Conservation (phyloP, 148 eudicot species). For the Euryodendron excelsum region DNA sequence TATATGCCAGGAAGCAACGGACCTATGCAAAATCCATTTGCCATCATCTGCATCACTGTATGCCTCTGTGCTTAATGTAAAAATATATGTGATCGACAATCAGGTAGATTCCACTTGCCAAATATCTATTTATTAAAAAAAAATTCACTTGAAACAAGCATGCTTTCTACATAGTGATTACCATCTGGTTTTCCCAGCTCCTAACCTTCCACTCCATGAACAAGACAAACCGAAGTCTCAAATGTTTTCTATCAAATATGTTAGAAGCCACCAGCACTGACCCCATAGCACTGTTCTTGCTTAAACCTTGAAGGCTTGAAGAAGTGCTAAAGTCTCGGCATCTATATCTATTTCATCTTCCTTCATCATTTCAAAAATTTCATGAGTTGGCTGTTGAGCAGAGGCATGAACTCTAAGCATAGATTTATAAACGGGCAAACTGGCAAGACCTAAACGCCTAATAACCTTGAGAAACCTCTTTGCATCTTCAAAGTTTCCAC, state of each 20-base stretch:
- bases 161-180: background rate
- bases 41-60: constrained; percentile 1
- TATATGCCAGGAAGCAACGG: background rate
- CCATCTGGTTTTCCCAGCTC: background rate
- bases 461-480: constrained; percentile 15
- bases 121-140: background rate
- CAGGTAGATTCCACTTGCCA: background rate
- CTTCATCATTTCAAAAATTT: constrained; percentile 24
- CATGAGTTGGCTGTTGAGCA: background rate
- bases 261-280: background rate
- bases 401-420: constrained; percentile 25
- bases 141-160: background rate
- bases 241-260: no score
- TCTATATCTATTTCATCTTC: constrained; percentile 27
- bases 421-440: constrained; percentile 23
- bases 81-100: background rate
- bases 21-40: background rate
- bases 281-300: background rate
- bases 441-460: constrained; percentile 24
- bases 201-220: background rate
- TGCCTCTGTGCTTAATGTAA: background rate
- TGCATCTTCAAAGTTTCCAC: constrained; percentile 25
- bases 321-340: constrained; percentile 21
- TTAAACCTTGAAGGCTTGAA: constrained; percentile 4
- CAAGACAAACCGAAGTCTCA: background rate